Base-by-base conservation (phyloP, 768 basidiomycete species). In the Trametes sanguinea region DNA sequence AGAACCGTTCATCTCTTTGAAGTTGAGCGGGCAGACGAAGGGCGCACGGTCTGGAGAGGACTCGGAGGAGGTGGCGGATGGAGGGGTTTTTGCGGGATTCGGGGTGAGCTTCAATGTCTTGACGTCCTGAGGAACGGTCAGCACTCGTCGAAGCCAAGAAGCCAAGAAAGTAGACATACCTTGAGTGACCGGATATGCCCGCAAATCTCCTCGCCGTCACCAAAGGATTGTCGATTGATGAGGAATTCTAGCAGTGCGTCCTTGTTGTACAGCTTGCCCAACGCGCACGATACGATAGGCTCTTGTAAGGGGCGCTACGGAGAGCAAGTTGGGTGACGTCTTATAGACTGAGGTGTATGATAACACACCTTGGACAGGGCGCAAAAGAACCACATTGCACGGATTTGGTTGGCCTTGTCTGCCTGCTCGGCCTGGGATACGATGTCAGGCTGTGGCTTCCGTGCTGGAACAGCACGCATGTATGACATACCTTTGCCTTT, bases 221-320 rank as follows among this genome's bases (percentile, higher is more conserved):
- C 94, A 72, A 94, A 95, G 2, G 87, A 81, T 3, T 84, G 77
- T 67, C 85, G 87, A 73, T 96, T 91, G 14, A 98, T 76, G 35
- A 98, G 80, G 75, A 88, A 96, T 73, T 97, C 93, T 43, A 99
- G 83, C 30, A 99, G 79, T 1, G 95, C 85, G 68, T 96, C 96
- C 71, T 96, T 97, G 76, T 98, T 99, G 73, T 98, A 98, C 0
- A 99, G 78, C 73, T 95, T 96, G 10, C 97, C 97, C 0, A 98
- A 81, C 0, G 87, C 87, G 75, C 94, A 96, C 0, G 95, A 88
- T 0, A 98, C 97, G 5, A 98, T 80, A 0, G 97, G 97, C 61
- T 92, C 87, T 69, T 88, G 86, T 1, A 98, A 80, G n/a, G 87
- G 88, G 56, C 84, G 83, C 94, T 95, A 69, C 11, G 11, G 30